These are phyloP conservation scores for Coleophoma crateriformis DNA, from an alignment of 2,329 filamentous ascomycete species.

Conservation along the genomic window DNA sequence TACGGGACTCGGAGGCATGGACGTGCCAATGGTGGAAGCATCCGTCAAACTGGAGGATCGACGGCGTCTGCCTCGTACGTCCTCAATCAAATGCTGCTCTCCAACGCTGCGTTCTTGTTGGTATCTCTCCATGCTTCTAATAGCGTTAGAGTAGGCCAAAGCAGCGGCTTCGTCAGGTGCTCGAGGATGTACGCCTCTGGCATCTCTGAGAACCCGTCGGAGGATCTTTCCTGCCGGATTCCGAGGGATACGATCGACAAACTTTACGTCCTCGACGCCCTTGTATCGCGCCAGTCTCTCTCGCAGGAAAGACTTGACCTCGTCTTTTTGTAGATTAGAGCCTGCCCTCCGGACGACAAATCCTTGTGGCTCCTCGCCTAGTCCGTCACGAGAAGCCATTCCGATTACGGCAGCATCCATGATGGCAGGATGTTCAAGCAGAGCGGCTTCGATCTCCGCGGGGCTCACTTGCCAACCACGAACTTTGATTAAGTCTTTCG, in stretches of 20 bases:
- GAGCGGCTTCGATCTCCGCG: constrained; percentile 38
- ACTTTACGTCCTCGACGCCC: constrained; percentile 37
- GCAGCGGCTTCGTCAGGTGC: not conserved
- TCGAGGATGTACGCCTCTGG: not conserved
- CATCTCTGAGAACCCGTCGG: constrained; percentile 16
- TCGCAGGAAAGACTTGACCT: constrained; percentile 36
- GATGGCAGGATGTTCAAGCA: constrained; percentile 37
- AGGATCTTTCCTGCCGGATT: constrained; percentile 43
- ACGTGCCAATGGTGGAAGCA: not conserved
- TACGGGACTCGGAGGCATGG: not conserved
- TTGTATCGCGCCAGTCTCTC: constrained; percentile 41
- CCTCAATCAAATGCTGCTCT: no score
- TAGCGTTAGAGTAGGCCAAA: constrained; percentile 1
- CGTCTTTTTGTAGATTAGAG: constrained; percentile 23
- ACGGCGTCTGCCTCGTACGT: no score
- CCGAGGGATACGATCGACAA: constrained; percentile 41
- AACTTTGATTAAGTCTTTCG: constrained; percentile 40
- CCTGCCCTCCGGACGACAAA: constrained; percentile 34
- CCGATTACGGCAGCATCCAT: constrained; percentile 40
- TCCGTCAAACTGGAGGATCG: not conserved
- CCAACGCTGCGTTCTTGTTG: not conserved
- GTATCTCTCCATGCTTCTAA: not conserved
- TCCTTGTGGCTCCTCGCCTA: constrained; percentile 33
- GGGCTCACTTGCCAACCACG: constrained; percentile 42
- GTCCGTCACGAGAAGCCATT: constrained; percentile 29